Conservation (phyloP, 164 flowering plant genomes). For the Stephania japonica region DNA sequence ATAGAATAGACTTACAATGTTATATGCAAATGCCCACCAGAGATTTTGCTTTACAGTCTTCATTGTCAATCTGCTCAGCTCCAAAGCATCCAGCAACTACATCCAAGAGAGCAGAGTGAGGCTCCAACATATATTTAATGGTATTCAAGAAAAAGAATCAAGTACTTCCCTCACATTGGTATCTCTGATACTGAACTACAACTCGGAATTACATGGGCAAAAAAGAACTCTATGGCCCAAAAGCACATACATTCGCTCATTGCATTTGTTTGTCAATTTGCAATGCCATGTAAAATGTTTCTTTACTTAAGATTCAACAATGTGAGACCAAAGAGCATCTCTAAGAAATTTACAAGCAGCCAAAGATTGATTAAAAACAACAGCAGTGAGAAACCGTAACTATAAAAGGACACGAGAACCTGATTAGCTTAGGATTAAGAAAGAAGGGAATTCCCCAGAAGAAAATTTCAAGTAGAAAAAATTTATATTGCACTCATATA, state of each 20-base stretch:
- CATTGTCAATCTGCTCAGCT: constrained; percentile 83
- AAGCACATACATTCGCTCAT: no score
- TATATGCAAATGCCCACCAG: constrained; percentile 97
- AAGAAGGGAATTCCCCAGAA: neutral
- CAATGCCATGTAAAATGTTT: no score
- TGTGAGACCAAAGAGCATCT: no score
- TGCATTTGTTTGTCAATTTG: no score
- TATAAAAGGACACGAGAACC: neutral
- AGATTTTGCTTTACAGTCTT: constrained; percentile 90
- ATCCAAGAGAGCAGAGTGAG: constrained; percentile 12
- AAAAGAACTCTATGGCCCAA: neutral
- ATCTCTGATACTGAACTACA: neutral
- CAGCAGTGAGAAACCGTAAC: neutral
- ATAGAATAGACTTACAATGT: constrained; percentile 55
- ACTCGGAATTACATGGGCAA: neutral
- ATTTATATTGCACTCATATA: neutral
- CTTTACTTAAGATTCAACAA: no score
- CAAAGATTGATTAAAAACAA: no score
- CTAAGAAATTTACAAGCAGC: no score
- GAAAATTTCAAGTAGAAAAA: neutral
- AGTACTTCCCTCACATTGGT: neutral
- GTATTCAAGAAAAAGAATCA: neutral
- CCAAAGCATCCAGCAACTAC: constrained; percentile 92
- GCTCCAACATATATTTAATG: neutral
- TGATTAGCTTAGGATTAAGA: neutral